Evolutionary conservation across 352 stramenopile genomes (phyloP), one percentile per base, ranked within the genome.

Genomic region (Globisporangium perplexum): DNA sequence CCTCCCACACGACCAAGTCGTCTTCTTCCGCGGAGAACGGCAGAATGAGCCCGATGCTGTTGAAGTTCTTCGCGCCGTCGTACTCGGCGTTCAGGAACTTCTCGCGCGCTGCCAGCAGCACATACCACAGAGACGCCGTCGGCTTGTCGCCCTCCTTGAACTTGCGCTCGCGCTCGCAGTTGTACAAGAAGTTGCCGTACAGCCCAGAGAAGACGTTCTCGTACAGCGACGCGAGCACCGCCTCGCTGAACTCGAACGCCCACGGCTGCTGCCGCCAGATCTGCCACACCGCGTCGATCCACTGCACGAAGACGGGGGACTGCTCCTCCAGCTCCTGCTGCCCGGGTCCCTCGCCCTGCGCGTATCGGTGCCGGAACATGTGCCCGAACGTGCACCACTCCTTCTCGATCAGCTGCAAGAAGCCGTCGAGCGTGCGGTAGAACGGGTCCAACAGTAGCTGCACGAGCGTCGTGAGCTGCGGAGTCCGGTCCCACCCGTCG

Each of bases 311-410:
- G 28, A 99, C 96, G 1, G 97, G 97, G 42, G 96, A 98, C 50
- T 98, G 85, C 66, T 99, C 93, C 57, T 98, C 93, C 30, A 99
- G 83, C 59, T 98, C 94, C 62, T 95, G 84, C 41, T 96, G 88
- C 8, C 89, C 87, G 6, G 89, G 90, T 14, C 85, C 78, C 70
- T 98, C 89, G n/a, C 96, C 95, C 62, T 99, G 96, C 4, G 88
- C 95, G 63, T 91, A 98, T 8, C 97, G 83, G n/a, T 86, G 85
- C 36, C 98, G 94, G 64, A 99, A 99, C 52, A 98, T 96, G 80
- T 99, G 97, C 0, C 98, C 98, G 69, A 99, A 99, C 11, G 87
- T 93, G 63, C 96, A 96, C 90, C 98, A 99, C 57, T 99, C 97
- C 67, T 99, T 99, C 72, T 99, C 96, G 20, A 99, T 87, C 14